Evolutionary conservation across 306 rosid species (phyloP).

Genomic region (Cucurbita moschata): DNA sequence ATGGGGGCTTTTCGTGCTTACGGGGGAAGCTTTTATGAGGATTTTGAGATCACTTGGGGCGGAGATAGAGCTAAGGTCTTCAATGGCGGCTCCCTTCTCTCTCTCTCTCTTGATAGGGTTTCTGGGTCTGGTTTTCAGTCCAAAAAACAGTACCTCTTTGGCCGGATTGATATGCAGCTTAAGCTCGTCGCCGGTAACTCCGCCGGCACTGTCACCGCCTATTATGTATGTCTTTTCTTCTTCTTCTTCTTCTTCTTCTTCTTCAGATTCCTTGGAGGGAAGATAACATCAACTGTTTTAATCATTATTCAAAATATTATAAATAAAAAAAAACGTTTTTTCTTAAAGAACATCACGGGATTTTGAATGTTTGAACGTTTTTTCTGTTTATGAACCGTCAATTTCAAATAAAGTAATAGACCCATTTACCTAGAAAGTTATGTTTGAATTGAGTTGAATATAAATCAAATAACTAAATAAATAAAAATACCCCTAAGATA

Average conservation of each 20-base stretch:
- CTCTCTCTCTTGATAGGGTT: slow-evolving; percentile 48
- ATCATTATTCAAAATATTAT: too few relatives aligned
- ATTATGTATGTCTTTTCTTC: slow-evolving; percentile 28
- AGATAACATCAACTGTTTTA: too few relatives aligned
- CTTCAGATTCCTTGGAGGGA: too few relatives aligned
- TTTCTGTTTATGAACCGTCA: too few relatives aligned
- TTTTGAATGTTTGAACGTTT: too few relatives aligned
- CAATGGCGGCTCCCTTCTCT: slow-evolving; percentile 47
- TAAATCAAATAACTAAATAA: too few relatives aligned
- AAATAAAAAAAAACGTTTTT: too few relatives aligned
- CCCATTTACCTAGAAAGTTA: too few relatives aligned
- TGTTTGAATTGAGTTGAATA: too few relatives aligned
- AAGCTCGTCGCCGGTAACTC: slow-evolving; percentile 87
- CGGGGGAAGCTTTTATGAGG: slow-evolving; percentile 42
- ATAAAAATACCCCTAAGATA: too few relatives aligned
- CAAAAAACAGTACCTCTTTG: slow-evolving; percentile 47
- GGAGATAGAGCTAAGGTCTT: slow-evolving; percentile 53
- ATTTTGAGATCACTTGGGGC: slow-evolving; percentile 75
- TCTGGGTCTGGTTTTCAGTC: slow-evolving; percentile 89
- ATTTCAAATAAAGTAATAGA: too few relatives aligned
- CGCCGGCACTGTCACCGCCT: slow-evolving; percentile 19
- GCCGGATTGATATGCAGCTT: slow-evolving; percentile 81
- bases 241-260: neutral
- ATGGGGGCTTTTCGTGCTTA: neutral
- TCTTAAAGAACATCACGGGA: too few relatives aligned